Evolutionary conservation across 2,329 filamentous ascomycete genomes (phyloP), one percentile per base, ranked within the genome.

Genomic region (Colletotrichum melonis): DNA sequence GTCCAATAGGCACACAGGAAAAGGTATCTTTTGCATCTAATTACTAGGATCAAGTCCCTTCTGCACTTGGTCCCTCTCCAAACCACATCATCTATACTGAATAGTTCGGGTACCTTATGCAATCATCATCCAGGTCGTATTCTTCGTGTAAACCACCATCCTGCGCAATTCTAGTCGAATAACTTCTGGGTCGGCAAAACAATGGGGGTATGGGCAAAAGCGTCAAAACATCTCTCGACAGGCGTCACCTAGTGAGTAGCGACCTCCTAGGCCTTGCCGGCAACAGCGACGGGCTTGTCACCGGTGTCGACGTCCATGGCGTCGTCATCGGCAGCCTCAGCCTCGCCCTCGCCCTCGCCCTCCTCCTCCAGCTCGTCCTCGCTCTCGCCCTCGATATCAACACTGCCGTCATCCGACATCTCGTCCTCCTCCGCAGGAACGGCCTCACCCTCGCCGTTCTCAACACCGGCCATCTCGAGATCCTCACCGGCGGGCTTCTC

Each of bases 301-400:
- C 76, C 72, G 63, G 77, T 78, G 74, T 89, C 87, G 58, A 89
- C 84, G 62, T 89, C 87, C 87, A 89, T 88, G 60, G 84, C 85
- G 72, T 85, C 86, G 62, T 83, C 82, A 14, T 79, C 83, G n/a
- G 80, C 81, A 8, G 64, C 80, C 71, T 82, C 81, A 8, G 64
- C 80, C 71, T 82, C 80, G 35, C 73, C 82, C 67, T 82, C 80
- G 35, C 73, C 82, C 67, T 83, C 86, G 16, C 8, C 88, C 16
- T 93, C 92, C 72, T 93, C 91, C 66, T 92, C 91, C 28, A 94
- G 90, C 74, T 92, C 92, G 38, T 93, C 93, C 76, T 91, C 91
- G 77, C 91, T 94, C 82, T 95, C 93, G 68, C 91, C 92, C 79
- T 95, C 93, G 58, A 95, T 90, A 80, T 95, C 93, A 80, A 95